Percentiles rank a stretch among this genome's conserved stretches.
phyloP scores from a whole-genome alignment of 768 basidiomycete species.

The Lactarius tabidus region DNA sequence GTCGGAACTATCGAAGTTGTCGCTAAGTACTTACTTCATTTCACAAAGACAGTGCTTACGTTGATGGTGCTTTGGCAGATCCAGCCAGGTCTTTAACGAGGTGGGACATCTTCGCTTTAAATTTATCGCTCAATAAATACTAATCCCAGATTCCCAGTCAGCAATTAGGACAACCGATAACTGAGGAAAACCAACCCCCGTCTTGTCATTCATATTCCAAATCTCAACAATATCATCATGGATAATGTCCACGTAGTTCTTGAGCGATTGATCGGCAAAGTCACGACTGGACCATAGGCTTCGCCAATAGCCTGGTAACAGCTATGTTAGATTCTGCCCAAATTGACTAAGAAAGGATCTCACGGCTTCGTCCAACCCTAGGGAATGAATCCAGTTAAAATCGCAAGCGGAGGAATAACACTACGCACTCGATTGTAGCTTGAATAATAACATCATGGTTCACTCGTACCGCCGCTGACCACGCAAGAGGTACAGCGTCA shows the following conservation, averaged over 20 bases:
- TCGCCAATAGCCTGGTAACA: slow-evolving; percentile 8
- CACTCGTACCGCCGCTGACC: neutral
- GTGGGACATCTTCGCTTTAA: slow-evolving; percentile 1
- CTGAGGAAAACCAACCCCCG: neutral
- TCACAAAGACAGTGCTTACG: neutral
- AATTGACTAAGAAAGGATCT: neutral
- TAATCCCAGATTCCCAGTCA: neutral
- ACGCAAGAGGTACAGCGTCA: neutral
- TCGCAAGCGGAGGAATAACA: neutral
- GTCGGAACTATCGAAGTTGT: neutral
- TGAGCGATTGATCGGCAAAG: neutral
- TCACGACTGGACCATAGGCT: neutral
- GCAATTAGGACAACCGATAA: neutral
- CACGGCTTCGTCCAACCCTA: neutral
- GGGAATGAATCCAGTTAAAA: neutral
- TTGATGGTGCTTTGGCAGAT: no score
- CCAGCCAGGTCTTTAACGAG: slow-evolving; percentile 3
- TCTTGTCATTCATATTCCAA: slow-evolving; percentile 12
- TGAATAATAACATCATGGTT: neutral
- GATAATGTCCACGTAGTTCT: slow-evolving; percentile 3
- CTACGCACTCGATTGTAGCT: neutral
- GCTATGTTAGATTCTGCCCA: neutral
- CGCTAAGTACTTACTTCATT: neutral
- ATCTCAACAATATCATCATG: slow-evolving; percentile 2
- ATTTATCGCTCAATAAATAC: slow-evolving; percentile 4